Base-by-base conservation (phyloP, 805 yeast species). In the Zygosaccharomyces bailii region DNA sequence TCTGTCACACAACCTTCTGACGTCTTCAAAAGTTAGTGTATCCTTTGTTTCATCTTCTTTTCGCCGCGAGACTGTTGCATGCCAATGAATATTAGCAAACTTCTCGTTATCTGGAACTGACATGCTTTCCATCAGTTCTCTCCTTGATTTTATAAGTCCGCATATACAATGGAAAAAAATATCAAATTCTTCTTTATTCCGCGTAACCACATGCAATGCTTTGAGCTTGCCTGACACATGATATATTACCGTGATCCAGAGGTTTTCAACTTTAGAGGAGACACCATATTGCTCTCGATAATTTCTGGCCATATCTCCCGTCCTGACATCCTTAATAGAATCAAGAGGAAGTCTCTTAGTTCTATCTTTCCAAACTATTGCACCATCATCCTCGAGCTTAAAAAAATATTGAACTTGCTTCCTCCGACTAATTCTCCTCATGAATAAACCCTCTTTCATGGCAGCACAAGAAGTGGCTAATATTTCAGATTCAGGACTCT, bases 221-320 rank as follows among this genome's bases (percentile, higher is more conserved):
- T 87, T 86, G 35, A 87, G 68, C 59, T 84, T 86, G 2, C 75
- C 79, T 4, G 76, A 70, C 5, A 74, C 71, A 50, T 78, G 76
- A 59, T 87, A 91, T 9, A 88, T 78, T 24, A 91, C 76, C 0
- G 96, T 82, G 0, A 87, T 73, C 99, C 99, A 91, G 6, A 77
- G 65, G 9, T 72, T 69, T 34, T 80, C 79, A 43, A 74, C 76
- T 40, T 83, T 88, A 27, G 78, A 68, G 1, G 89, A 76, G 1
- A 88, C 75, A 29, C 84, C 81, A 53, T 86, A 78, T 62, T 89
- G 96, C 58, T 90, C 96, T 48, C 96, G 68, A 59, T 89, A 91
- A 53, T 87, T 86, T 27, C 76, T 74, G 1, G 96, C 96, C 55
- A 84, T 86, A 16, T 74, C 75, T 2, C 82, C 86, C 2, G 76